Evolutionary conservation across 129 eudicot genomes (phyloP), one percentile per base, ranked within the genome.

Genomic region (Saussurea involucrata): DNA sequence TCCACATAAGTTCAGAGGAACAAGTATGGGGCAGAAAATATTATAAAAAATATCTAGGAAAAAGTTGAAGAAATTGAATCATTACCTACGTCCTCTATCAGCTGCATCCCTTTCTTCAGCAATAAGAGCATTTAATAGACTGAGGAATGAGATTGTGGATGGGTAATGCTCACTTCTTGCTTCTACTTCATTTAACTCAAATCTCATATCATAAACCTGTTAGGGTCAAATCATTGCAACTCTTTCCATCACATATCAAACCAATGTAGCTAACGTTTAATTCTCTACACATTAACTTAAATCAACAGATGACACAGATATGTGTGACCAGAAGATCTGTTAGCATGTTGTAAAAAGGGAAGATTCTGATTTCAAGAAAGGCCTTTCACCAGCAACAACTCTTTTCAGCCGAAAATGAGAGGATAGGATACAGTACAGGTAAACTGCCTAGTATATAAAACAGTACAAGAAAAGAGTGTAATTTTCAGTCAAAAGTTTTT

Each of bases 121-220:
- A 78, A 90, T 88, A 61, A 95, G 91, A 71, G 89, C 79, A 86
- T 95, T 95, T 72, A 95, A 74, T 40, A 95, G 85, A 73, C 85
- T 95, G n/a, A 95, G 87, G 77, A 95, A 95, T 28, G 99, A 95
- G 77, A 95, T 85, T 68, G 97, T 95, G 15, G 99, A 95, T 24
- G 99, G 97, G 33, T 92, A 95, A 69, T 87, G 90, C 77, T 95
- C 99, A 69, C 90, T 92, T 85, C 99, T 90, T 37, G 99, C 96
- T 86, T 95, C 99, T 72, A 95, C 87, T 77, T 95, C 99, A 72
- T 95, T 92, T 65, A 95, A 80, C 87, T 95, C 99, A 84, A 85
- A 95, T 60, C 93, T 85, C 99, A 92, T 95, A 68, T 95, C 99
- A 77, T 95, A 95, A 67, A 95, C 92, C 97, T 95, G 83, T 63